These are phyloP conservation scores for Pleurotus eryngii DNA, from an alignment of 768 basidiomycete genomes.

Conservation along the genomic window DNA sequence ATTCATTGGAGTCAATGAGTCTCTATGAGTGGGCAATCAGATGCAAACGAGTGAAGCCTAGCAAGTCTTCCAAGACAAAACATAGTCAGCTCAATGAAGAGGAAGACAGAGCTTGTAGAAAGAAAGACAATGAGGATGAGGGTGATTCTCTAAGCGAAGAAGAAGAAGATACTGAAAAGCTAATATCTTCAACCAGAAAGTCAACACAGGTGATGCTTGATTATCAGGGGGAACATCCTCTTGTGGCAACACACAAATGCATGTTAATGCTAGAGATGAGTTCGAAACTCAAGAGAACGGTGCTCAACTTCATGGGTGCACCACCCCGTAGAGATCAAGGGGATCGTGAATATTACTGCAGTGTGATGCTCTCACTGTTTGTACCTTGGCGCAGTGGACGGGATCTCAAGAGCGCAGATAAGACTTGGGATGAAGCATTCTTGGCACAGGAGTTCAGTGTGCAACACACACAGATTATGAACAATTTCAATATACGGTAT, in stretches of 20 bases:
- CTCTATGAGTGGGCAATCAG: conserved; percentile 26
- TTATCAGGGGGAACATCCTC: not conserved
- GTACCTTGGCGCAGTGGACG: conserved; percentile 25
- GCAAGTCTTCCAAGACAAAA: not conserved
- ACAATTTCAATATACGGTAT: conserved; percentile 29
- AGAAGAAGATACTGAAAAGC: not conserved
- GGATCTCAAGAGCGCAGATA: conserved; percentile 16
- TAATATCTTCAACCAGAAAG: not conserved
- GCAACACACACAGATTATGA: conserved; percentile 17
- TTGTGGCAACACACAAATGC: not conserved
- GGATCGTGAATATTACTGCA: conserved; percentile 26
- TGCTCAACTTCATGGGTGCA: conserved; percentile 27
- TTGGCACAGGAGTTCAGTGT: conserved; percentile 11
- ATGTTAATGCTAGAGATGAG: not conserved
- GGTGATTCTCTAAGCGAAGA: not conserved
- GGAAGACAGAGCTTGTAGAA: conserved; percentile 6
- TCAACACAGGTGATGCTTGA: not conserved
- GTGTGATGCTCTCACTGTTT: conserved; percentile 27
- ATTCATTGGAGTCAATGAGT: conserved; percentile 13
- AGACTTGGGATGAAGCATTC: conserved; percentile 25
- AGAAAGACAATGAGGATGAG: not conserved
- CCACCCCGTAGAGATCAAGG: conserved; percentile 28
- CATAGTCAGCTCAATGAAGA: not conserved
- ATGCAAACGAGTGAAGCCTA: conserved; percentile 11
- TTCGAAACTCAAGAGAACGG: not conserved